Evolutionary conservation across 768 basidiomycete genomes (phyloP).

Genomic region (Psilocybe cubensis): DNA sequence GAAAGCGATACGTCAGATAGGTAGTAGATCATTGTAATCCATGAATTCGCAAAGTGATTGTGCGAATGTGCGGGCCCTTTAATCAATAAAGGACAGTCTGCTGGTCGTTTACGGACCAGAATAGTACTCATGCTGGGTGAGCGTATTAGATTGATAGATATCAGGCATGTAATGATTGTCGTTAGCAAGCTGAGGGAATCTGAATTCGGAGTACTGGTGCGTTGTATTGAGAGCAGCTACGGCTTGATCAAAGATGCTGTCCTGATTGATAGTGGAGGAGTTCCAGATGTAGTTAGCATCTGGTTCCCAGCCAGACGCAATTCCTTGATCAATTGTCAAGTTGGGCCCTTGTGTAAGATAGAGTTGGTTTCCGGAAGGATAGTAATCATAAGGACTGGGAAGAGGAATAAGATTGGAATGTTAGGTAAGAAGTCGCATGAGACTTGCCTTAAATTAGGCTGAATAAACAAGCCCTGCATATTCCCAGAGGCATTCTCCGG

Average conservation of each 20-base stretch:
- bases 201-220: not conserved
- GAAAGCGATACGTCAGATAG: too few relatives aligned
- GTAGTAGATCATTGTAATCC: too few relatives aligned
- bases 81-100: not conserved
- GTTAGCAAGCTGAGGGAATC: not conserved
- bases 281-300: not conserved
- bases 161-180: not conserved
- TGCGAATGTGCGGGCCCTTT: not conserved
- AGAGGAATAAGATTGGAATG: not conserved
- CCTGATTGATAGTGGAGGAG: not conserved
- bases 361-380: not conserved
- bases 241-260: not conserved
- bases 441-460: not conserved
- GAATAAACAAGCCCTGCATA: not conserved
- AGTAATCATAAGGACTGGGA: not conserved
- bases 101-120: not conserved
- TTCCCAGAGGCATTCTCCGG: not conserved
- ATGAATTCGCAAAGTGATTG: not conserved
- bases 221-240: not conserved
- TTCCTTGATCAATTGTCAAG: not conserved
- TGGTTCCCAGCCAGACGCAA: not conserved
- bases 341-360: not conserved
- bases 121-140: not conserved
- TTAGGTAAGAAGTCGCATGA: not conserved
- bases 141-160: not conserved